Base-by-base conservation (phyloP, 768 basidiomycete species). In the Suillus plorans region DNA sequence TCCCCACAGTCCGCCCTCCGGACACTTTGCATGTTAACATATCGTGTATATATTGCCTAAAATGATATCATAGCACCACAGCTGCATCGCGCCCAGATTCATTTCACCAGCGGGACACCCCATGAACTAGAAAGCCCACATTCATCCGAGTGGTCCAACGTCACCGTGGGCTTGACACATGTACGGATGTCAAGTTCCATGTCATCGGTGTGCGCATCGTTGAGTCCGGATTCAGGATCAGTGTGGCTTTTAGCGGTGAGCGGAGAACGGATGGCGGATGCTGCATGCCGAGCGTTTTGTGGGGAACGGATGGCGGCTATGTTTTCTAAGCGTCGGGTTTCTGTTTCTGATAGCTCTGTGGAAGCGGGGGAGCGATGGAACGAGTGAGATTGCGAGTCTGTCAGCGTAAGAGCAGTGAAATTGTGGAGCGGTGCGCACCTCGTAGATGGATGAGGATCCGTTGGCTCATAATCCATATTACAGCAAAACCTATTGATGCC, bases 391-490 rank as follows among this genome's bases (percentile, higher is more conserved):
- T 28, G 37, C 5, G 31, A 31, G 31, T 31, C 5, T 31, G 31
- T 31, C 31, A 59, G 25, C 25, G 12, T 28, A 13, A 42, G 41
- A 59, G 18, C 12, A 8, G 41, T 20, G 0, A 13, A 42, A 4
- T 1, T 59, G 10, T 59, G 41, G 7, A 47, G 7, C 8, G 20
- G 37, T 25, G 71, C 77, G 44, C 64, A 83, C 87, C 80, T 72
- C 85, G 82, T 42, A 86, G 78, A 78, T 87, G 86, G 62, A 87
- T 80, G 60, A 88, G 72, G 61, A 88, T 79, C 64, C 82, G 78
- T 68, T 87, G 85, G 28, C 82, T 83, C 85, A 85, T 86, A 70
- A 87, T 87, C 85, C 85, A 87, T 45, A 82, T 85, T 60, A 84
- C 79, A 45, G 77, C 80, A 66, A 86, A 78, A 49, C 70, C 79